phyloP scores from a whole-genome alignment of 768 basidiomycete genomes.

The Trametes punicea region DNA sequence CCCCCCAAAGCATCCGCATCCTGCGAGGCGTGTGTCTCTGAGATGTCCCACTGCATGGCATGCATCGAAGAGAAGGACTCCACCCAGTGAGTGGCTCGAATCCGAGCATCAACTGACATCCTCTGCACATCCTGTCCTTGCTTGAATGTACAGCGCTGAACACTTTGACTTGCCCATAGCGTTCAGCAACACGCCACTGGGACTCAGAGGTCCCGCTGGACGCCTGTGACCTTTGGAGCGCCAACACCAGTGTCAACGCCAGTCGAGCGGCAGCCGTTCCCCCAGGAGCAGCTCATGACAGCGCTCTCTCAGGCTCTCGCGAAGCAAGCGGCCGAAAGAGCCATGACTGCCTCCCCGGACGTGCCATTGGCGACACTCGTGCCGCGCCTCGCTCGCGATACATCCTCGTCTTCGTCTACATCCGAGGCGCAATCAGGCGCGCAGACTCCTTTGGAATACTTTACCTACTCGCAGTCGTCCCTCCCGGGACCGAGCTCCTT shows the following conservation, averaged over 20 bases:
- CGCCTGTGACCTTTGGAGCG: not conserved
- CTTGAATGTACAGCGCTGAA: too few relatives aligned
- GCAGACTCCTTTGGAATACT: constrained; percentile 1
- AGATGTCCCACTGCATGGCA: not conserved
- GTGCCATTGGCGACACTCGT: not conserved
- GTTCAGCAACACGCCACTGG: not conserved
- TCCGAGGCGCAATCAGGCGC: not conserved
- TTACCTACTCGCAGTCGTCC: not conserved
- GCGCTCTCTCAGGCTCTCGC: not conserved
- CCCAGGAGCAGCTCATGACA: not conserved
- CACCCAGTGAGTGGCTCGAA: not conserved
- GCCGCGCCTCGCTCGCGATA: not conserved
- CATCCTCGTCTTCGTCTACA: constrained; percentile 5
- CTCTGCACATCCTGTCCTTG: not conserved
- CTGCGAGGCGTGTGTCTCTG: constrained; percentile 1
- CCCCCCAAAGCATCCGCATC: not conserved
- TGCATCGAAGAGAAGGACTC: not conserved
- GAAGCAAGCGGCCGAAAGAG: not conserved
- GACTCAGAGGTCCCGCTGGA: not conserved
- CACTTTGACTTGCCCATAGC: not conserved
- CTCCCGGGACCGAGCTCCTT: not conserved
- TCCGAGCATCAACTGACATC: not conserved
- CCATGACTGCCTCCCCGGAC: not conserved
- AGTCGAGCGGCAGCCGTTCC: not conserved
- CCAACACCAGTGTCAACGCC: too few relatives aligned